Base-by-base conservation (phyloP, 2,329 filamentous ascomycete species). In the Paramyrothecium roridum region DNA sequence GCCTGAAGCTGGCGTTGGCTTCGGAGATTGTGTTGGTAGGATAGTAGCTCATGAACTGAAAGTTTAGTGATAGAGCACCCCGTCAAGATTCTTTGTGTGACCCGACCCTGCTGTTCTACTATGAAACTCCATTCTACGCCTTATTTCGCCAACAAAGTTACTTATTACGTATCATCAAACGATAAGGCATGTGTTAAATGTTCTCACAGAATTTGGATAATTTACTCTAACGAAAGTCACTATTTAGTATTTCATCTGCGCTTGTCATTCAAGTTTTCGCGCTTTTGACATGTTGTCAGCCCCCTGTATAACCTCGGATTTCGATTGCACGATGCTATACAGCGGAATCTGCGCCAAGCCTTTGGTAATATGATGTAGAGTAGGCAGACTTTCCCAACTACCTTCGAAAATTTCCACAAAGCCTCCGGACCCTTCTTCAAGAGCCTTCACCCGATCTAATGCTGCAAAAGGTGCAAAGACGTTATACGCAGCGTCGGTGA, bases 401-500 rank as follows among this genome's bases (percentile, higher is more conserved):
- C 49, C 53, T 19, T 47, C 37, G 2, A 23, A 37, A 30, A 45
- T 55, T 2, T 6, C 8, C 2, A 55, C 22, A 16, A 7, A 13
- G 17, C 26, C 23, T 12, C 30, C 47, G 8, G 23, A n/a, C 1
- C 22, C 54, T 30, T 51, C 53, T 23, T 56, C 56, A 13, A 61
- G 56, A 7, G 57, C 55, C 53, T 55, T 58, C 22, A 50, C 51
- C 47, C 60, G 56, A 61, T 59, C 71, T 69, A 72, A 65, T 17
- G 68, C 70, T 34, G 70, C 67, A 7, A 43, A 43, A 43, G 69
- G 67, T 16, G 74, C 66, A 54, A 76, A 67, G 8, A 69, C 67
- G 1, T 80, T 72, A 63, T 87, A 82, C 59, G 83, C 79, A 2
- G 74, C 78, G 52, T 85, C 84, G 0, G 81, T 71, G 54, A 77